Conservation (phyloP, 2,329 filamentous ascomycete species). For the Colletotrichum sp. region DNA sequence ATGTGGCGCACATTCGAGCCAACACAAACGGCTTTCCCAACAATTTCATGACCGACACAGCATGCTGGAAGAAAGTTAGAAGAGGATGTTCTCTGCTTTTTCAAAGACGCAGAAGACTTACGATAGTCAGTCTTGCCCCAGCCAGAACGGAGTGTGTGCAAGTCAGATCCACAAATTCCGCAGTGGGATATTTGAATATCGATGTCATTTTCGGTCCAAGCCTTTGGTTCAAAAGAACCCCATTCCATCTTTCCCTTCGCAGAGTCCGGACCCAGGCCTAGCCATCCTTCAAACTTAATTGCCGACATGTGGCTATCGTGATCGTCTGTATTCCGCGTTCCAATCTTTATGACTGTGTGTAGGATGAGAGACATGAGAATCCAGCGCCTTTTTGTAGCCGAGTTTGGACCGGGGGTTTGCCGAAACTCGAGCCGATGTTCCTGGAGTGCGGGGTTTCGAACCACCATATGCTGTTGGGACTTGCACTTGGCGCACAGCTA, state of each 20-base stretch:
- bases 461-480: neutral
- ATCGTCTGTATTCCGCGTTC: neutral
- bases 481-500: neutral
- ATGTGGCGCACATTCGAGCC: conserved; percentile 53
- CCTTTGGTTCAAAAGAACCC: conserved; percentile 64
- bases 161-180: conserved; percentile 67
- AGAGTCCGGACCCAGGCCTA: conserved; percentile 43
- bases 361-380: neutral
- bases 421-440: neutral
- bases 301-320: conserved; percentile 37
- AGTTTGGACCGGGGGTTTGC: neutral
- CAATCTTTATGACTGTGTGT: neutral
- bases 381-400: neutral
- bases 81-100: neutral
- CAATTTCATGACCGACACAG: conserved; percentile 69
- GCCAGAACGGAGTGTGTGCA: conserved; percentile 62
- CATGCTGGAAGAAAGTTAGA: conserved; percentile 34
- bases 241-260: conserved; percentile 59
- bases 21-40: conserved; percentile 60
- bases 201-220: conserved; percentile 67
- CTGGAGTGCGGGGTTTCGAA: neutral
- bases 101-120: conserved; percentile 23
- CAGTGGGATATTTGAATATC: conserved; percentile 71
- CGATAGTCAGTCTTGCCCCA: conserved; percentile 48
- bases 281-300: conserved; percentile 54